Evolutionary conservation across 2,329 filamentous ascomycete species (phyloP), one percentile per base, ranked within the genome.

Genomic region (Alternaria solani): DNA sequence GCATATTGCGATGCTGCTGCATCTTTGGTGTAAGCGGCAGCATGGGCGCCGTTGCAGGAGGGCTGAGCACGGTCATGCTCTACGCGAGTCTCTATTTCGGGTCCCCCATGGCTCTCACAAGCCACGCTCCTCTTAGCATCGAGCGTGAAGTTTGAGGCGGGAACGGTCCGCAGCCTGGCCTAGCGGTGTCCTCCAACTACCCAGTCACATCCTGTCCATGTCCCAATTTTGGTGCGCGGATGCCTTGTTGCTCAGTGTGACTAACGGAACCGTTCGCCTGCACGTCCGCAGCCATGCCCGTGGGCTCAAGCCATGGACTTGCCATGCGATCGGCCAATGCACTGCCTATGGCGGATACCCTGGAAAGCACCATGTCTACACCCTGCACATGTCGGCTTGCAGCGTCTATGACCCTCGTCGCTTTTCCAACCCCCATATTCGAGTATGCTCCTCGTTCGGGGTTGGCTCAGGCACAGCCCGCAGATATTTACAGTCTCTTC

Each of bases 131-230:
- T 73, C 68, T 74, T 71, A 71, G 72, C 59, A 73, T 67, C 67
- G 68, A 64, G 60, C 69, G 62, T 61, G 67, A 61, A 68, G 67
- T 71, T 65, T 72, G 69, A 71, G 62, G 69, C 73, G 73, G 75
- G 74, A 75, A 74, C 75, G 75, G 75, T 76, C 75, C 75, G 75
- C 72, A 70, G 69, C 64, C 71, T 74, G 73, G 74, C 69, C 66
- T 64, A 69, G 68, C 68, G 63, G 59, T 63, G 61, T 47, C 51
- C 53, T 56, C 44, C 44, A 57, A 59, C 59, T 57, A 61, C 59
- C 65, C 66, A 63, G 58, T 64, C 64, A 62, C 55, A 52, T 49
- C 67, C 62, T 55, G 44, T 60, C 63, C 62, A 55, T 62, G 63
- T 66, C 66, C 73, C 70, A 74, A 72, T 56, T 71, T 71, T 71